A percentile compares a stretch with the other conserved stretches of the same genome.
Conservation (phyloP, 306 rosid species). For the Cicer cuneatum region DNA sequence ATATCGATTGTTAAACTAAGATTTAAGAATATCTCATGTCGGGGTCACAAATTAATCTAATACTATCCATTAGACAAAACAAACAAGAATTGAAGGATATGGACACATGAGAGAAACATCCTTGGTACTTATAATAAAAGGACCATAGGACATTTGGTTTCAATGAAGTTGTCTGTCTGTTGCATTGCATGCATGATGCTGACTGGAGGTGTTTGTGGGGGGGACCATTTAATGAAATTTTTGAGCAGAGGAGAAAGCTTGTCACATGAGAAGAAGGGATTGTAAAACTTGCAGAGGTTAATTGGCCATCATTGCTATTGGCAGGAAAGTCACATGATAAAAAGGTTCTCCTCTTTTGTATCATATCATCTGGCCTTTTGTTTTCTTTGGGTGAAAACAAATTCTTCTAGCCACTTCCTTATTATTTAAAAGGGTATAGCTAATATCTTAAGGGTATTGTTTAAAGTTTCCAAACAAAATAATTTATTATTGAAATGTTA, state of each 20-base stretch:
- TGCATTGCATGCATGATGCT: constrained; percentile 24
- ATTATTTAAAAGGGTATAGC: too few relatives aligned
- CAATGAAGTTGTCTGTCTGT: neutral
- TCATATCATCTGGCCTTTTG: neutral
- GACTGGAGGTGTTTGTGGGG: constrained; percentile 36
- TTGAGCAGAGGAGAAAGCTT: constrained; percentile 21
- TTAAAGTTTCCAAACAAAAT: too few relatives aligned
- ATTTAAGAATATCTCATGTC: too few relatives aligned
- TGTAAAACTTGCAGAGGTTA: neutral
- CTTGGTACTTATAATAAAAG: constrained; percentile 23
- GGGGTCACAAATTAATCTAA: too few relatives aligned
- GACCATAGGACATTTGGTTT: constrained; percentile 7
- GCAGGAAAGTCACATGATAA: constrained; percentile 5
- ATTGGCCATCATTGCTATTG: constrained; percentile 14
- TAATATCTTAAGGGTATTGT: too few relatives aligned
- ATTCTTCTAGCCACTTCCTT: too few relatives aligned
- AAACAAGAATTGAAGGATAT: neutral
- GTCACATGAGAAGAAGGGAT: constrained; percentile 25
- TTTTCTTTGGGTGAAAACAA: too few relatives aligned
- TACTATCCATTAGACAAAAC: too few relatives aligned
- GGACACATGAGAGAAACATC: constrained; percentile 31
- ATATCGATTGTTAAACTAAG: too few relatives aligned
- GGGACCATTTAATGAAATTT: constrained; percentile 41
- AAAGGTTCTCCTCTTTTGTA: neutral
- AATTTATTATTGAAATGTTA: too few relatives aligned